A percentile compares a stretch with the other conserved stretches of the same genome.
phyloP scores from a whole-genome alignment of 2,329 filamentous ascomycete species.

The Hymenoscyphus albidus region DNA sequence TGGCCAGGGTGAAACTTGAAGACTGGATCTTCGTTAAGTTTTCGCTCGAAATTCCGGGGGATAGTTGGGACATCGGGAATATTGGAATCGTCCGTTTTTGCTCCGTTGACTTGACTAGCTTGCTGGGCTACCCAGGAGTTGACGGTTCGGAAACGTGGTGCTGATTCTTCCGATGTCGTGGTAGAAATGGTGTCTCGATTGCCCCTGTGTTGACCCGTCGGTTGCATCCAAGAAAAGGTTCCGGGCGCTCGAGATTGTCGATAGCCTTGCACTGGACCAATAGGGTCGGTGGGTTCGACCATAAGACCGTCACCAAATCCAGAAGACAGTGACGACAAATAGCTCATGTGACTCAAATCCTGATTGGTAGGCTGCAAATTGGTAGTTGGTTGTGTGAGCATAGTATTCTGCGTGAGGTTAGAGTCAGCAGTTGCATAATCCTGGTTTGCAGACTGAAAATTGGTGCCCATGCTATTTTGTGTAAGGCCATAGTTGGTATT shows the following conservation, averaged over 20 bases:
- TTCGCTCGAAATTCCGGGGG: slow-evolving; percentile 27
- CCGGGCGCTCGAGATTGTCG: slow-evolving; percentile 22
- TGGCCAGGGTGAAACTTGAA: slow-evolving; percentile 34
- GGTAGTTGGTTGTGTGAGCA: slow-evolving; percentile 20
- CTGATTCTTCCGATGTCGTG: slow-evolving; percentile 31
- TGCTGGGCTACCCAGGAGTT: slow-evolving; percentile 65
- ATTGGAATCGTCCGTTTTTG: slow-evolving; percentile 36
- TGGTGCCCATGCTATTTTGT: slow-evolving; percentile 13
- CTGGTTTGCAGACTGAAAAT: background rate
- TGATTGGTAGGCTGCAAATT: slow-evolving; percentile 26
- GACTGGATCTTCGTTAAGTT: slow-evolving; percentile 29
- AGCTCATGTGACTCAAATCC: slow-evolving; percentile 32
- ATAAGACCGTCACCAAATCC: slow-evolving; percentile 62
- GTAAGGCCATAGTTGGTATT: slow-evolving; percentile 2
- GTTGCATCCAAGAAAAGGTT: slow-evolving; percentile 33
- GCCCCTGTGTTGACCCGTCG: slow-evolving; percentile 16
- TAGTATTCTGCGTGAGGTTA: slow-evolving; percentile 16
- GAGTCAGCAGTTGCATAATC: background rate
- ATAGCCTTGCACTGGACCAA: slow-evolving; percentile 20
- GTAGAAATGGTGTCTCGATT: slow-evolving; percentile 34
- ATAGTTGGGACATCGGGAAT: slow-evolving; percentile 31
- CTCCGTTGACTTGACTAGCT: slow-evolving; percentile 49
- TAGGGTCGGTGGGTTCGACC: slow-evolving; percentile 33
- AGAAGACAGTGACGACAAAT: slow-evolving; percentile 58
- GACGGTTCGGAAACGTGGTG: slow-evolving; percentile 54